Conservation (phyloP, 148 eudicot species). For the Chenopodium quinoa region DNA sequence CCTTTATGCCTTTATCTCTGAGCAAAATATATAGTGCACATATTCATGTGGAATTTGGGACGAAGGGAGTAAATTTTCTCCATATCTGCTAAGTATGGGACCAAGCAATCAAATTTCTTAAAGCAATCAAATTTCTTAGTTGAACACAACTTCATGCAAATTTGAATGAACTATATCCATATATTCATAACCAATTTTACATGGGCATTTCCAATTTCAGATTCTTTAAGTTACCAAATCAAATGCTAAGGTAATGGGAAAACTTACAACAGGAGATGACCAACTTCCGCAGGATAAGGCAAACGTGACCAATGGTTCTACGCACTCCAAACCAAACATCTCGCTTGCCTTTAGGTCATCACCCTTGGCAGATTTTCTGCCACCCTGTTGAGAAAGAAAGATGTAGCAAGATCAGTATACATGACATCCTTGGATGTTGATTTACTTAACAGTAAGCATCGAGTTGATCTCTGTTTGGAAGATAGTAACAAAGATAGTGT, state of each 20-base stretch:
- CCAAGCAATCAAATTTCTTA: not conserved
- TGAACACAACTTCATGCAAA: not conserved
- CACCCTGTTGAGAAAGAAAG: constrained; percentile 31
- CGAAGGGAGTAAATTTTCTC: not conserved
- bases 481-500: not conserved
- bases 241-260: not conserved
- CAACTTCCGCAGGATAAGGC: constrained; percentile 93
- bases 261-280: constrained; percentile 94
- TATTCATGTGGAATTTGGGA: not conserved
- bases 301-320: constrained; percentile 86
- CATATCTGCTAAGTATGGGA: not conserved
- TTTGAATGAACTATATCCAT: not conserved
- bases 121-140: not conserved
- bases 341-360: constrained; percentile 46
- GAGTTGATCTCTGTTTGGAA: not conserved
- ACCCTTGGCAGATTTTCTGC: constrained; percentile 43
- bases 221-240: not conserved
- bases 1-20: not conserved
- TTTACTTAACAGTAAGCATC: not conserved
- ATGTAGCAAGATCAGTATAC: not conserved
- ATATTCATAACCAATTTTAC: not conserved
- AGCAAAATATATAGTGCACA: not conserved
- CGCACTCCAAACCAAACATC: constrained; percentile 68
- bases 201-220: not conserved
- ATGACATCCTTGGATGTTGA: not conserved